A percentile compares a stretch with the other conserved stretches of the same genome.
Conservation (phyloP, 345 rosid species). For the Heritiera littoralis region DNA sequence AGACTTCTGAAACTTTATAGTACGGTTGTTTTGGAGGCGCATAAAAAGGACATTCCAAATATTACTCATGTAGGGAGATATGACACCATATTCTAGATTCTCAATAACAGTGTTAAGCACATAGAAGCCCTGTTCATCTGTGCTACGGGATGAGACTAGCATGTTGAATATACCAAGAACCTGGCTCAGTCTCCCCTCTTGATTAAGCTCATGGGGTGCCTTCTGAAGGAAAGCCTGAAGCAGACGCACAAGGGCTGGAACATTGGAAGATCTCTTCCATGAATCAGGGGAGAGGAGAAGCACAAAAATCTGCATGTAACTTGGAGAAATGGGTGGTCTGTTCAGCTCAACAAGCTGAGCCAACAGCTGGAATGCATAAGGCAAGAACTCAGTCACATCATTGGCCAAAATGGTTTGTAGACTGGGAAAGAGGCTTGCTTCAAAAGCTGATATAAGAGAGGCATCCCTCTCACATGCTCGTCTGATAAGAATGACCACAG, state of each 20-base stretch:
- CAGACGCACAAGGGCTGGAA: constrained; percentile 96
- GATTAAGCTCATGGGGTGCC: constrained; percentile 74
- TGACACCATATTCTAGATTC: constrained; percentile 65
- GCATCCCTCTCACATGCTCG: constrained; percentile 80
- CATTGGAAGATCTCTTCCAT: constrained; percentile 87
- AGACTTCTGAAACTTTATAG: constrained; percentile 70
- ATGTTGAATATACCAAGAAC: constrained; percentile 85
- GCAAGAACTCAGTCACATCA: constrained; percentile 91
- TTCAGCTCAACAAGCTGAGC: constrained; percentile 93
- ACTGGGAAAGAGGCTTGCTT: constrained; percentile 75
- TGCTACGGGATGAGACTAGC: constrained; percentile 68
- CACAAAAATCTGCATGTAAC: constrained; percentile 77
- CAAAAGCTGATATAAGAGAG: constrained; percentile 72
- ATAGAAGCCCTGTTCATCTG: constrained; percentile 95
- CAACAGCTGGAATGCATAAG: constrained; percentile 93
- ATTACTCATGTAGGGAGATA: constrained; percentile 59
- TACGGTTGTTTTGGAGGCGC: constrained; percentile 64
- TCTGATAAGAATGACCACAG: constrained; percentile 90
- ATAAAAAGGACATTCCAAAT: constrained; percentile 76
- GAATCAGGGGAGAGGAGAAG: constrained; percentile 80
- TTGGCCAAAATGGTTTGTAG: constrained; percentile 70
- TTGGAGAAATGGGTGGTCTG: constrained; percentile 77
- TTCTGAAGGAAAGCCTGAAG: constrained; percentile 98
- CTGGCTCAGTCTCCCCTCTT: constrained; percentile 69
- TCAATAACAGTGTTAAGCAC: constrained; percentile 88